Evolutionary conservation across 495 filamentous ascomycete species (phyloP).

Genomic region (Amorphotheca resinae): DNA sequence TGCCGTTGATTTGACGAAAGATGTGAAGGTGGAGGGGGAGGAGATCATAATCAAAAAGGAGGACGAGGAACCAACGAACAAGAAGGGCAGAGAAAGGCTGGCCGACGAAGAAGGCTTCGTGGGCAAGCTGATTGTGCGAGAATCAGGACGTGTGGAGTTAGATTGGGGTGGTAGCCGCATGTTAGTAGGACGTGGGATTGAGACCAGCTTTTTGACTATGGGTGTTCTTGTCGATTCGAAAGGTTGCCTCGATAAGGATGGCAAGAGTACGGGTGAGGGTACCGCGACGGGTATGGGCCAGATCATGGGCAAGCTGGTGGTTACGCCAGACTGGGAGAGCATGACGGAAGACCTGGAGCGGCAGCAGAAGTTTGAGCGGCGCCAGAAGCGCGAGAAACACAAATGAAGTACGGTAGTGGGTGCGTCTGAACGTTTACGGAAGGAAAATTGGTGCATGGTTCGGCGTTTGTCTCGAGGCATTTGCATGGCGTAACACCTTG

Average conservation of each 20-base stretch:
- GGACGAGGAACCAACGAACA: neutral
- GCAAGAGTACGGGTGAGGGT: constrained; percentile 24
- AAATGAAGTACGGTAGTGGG: no score
- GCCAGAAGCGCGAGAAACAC: no score
- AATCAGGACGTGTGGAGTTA: constrained; percentile 46
- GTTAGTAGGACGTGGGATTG: constrained; percentile 30
- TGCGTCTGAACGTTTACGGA: no score
- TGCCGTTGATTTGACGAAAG: constrained; percentile 1
- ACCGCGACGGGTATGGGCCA: constrained; percentile 42
- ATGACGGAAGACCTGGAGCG: neutral
- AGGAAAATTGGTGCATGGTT: no score
- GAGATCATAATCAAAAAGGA: constrained; percentile 5
- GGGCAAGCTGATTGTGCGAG: constrained; percentile 45
- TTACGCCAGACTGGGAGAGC: constrained; percentile 33
- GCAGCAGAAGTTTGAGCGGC: neutral
- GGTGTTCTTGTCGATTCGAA: constrained; percentile 25
- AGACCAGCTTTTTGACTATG: constrained; percentile 31
- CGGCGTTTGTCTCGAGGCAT: no score
- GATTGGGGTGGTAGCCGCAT: constrained; percentile 46
- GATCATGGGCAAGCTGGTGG: constrained; percentile 44
- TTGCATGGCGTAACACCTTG: no score
- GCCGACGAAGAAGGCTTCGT: constrained; percentile 34
- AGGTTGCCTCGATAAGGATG: constrained; percentile 2
- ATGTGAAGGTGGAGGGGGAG: constrained; percentile 3
- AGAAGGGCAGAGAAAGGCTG: constrained; percentile 8